Conservation (phyloP, 805 yeast genomes). For the Yamadazyma paraphyllophila region DNA sequence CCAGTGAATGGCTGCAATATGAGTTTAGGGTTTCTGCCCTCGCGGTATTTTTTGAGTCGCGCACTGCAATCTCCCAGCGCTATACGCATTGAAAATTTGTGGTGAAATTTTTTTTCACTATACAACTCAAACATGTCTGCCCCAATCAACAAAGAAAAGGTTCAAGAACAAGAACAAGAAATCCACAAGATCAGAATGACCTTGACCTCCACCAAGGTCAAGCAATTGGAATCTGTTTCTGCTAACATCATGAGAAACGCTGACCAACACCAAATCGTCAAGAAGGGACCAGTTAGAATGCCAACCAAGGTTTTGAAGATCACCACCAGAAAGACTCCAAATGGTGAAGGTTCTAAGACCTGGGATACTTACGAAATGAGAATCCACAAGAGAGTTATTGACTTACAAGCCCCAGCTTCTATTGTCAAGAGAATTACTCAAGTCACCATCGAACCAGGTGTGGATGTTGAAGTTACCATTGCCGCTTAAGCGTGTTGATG, state of each 20-base stretch:
- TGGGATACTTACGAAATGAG: constrained; percentile 99
- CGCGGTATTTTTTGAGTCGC: not conserved
- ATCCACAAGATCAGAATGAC: constrained; percentile 98
- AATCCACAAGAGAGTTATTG: constrained; percentile 99
- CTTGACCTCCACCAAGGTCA: constrained; percentile 97
- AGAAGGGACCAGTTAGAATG: constrained; percentile 99
- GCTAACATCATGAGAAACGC: constrained; percentile 88
- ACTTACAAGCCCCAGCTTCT: constrained; percentile 94
- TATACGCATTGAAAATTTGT: constrained; percentile 13
- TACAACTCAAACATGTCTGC: constrained; percentile 57
- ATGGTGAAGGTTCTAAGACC: constrained; percentile 99
- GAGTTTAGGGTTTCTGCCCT: constrained; percentile 10
- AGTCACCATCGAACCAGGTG: constrained; percentile 99
- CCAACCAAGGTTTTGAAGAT: constrained; percentile 98
- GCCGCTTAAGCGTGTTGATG: constrained; percentile 57
- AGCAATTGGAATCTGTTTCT: constrained; percentile 96
- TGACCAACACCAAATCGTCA: constrained; percentile 72
- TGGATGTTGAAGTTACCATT: constrained; percentile 91
- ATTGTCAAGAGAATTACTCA: constrained; percentile 94
- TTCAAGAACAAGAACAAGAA: constrained; percentile 76
- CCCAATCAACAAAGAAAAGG: constrained; percentile 78
- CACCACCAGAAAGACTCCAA: constrained; percentile 99
- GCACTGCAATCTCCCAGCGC: constrained; percentile 1
- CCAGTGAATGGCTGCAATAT: constrained; percentile 12
- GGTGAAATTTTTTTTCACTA: constrained; percentile 8